Conservation (phyloP, 441 rosid species). For the Lepidium campestre region DNA sequence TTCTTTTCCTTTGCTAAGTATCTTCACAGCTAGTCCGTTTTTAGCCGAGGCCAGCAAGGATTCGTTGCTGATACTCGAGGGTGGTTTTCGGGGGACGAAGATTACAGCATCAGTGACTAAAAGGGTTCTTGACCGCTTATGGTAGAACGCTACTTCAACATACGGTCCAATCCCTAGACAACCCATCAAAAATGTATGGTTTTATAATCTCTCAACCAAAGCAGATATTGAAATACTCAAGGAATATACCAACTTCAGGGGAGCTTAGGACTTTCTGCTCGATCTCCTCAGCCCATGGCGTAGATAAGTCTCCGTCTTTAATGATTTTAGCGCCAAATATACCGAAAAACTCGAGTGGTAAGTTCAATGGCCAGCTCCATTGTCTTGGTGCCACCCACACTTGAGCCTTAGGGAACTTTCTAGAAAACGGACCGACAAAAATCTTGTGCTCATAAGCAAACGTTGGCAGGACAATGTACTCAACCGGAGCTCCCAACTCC, state of each 20-base stretch:
- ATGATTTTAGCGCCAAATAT: constrained; percentile 80
- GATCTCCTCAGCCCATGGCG: constrained; percentile 89
- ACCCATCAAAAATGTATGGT: constrained; percentile 13
- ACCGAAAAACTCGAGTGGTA: constrained; percentile 92
- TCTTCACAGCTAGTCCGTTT: constrained; percentile 88
- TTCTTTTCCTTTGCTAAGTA: constrained; percentile 87
- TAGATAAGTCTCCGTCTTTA: constrained; percentile 61
- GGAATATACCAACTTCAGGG: constrained; percentile 85
- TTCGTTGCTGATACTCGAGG: constrained; percentile 70
- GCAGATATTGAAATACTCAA: neutral
- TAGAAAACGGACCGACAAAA: constrained; percentile 91
- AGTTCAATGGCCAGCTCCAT: constrained; percentile 97
- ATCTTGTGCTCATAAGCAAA: constrained; percentile 98
- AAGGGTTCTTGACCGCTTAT: constrained; percentile 74
- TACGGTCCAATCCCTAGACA: constrained; percentile 85
- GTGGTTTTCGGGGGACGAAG: constrained; percentile 75
- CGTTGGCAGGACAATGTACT: constrained; percentile 80
- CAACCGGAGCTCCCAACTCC: constrained; percentile 83
- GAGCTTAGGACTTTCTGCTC: constrained; percentile 91
- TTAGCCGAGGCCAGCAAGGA: constrained; percentile 86
- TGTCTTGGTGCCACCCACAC: constrained; percentile 99
- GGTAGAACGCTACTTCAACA: constrained; percentile 94
- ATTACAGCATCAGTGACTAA: constrained; percentile 91
- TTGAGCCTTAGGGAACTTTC: constrained; percentile 86
- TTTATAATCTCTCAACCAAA: constrained; percentile 9